Percentiles rank a stretch among this genome's conserved stretches.
phyloP scores from a whole-genome alignment of 805 yeast species.

The Lipomyces chichibuensis region DNA sequence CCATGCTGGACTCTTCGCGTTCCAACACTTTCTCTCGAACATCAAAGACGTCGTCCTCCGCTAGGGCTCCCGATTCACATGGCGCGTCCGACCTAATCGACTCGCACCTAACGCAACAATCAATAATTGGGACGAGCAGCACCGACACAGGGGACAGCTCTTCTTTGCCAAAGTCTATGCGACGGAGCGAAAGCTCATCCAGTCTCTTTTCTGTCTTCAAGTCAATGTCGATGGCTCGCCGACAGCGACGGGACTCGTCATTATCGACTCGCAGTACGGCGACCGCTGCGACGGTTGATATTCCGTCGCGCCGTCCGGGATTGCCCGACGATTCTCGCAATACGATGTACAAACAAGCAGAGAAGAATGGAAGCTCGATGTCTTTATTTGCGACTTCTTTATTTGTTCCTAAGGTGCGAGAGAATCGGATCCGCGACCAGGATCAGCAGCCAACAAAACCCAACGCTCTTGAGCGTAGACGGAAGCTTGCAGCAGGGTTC shows the following conservation, averaged over 20 bases:
- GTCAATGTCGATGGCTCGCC: not conserved
- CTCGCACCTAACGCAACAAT: not conserved
- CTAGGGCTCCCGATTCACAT: not conserved
- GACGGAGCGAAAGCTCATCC: constrained; percentile 7
- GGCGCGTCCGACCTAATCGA: not conserved
- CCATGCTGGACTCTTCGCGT: not conserved
- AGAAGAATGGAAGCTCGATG: constrained; percentile 4
- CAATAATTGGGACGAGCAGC: not conserved
- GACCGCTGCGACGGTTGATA: not conserved
- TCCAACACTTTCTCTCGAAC: not conserved
- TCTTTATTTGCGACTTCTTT: constrained; percentile 8
- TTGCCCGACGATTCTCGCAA: not conserved
- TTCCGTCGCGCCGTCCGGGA: not conserved
- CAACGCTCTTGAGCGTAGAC: constrained; percentile 15
- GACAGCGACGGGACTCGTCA: constrained; percentile 8
- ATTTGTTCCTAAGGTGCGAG: constrained; percentile 9
- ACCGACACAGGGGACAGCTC: not conserved
- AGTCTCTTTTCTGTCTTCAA: constrained; percentile 6
- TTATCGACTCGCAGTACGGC: constrained; percentile 4
- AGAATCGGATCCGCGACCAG: not conserved
- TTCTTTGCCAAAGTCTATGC: not conserved
- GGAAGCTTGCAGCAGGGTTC: constrained; percentile 24
- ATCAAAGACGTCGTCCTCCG: not conserved
- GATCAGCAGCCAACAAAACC: constrained; percentile 1
- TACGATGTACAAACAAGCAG: not conserved